Evolutionary conservation across 2,329 filamentous ascomycete genomes (phyloP).

Genomic region (Paramyrothecium roridum): DNA sequence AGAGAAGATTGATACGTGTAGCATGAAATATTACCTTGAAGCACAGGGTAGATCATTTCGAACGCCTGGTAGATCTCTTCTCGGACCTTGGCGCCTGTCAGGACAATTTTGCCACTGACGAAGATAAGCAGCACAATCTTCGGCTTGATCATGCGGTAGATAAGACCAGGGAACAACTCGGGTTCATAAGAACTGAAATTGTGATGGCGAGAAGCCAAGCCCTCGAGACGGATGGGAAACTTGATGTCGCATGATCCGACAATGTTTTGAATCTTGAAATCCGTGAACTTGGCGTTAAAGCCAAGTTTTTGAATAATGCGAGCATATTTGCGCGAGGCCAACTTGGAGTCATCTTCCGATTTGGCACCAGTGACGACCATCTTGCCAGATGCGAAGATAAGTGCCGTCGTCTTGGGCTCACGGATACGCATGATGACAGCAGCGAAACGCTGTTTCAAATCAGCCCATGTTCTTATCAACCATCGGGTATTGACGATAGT

Average conservation of each 20-base stretch:
- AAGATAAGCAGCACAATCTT: constrained; percentile 99
- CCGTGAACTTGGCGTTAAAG: constrained; percentile 98
- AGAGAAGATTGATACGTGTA: background rate
- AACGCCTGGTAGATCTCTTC: constrained; percentile 98
- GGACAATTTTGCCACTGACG: constrained; percentile 95
- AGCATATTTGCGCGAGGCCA: constrained; percentile 95
- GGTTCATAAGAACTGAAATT: constrained; percentile 99
- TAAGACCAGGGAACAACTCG: constrained; percentile 96
- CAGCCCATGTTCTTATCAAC: constrained; percentile 16
- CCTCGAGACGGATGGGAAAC: constrained; percentile 96
- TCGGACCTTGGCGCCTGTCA: constrained; percentile 95
- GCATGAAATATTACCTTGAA: constrained; percentile 64
- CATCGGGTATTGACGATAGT: constrained; percentile 8
- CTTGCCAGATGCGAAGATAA: constrained; percentile 98
- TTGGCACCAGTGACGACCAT: constrained; percentile 99
- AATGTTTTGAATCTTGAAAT: constrained; percentile 99
- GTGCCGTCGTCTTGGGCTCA: constrained; percentile 94
- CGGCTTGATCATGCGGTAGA: constrained; percentile 99
- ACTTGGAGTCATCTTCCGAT: constrained; percentile 95
- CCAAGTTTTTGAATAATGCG: constrained; percentile 99
- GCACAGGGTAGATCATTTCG: constrained; percentile 94
- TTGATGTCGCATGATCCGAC: constrained; percentile 99
- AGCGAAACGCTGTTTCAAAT: constrained; percentile 78
- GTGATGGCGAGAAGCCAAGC: constrained; percentile 93
- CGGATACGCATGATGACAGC: constrained; percentile 99